A percentile compares a stretch with the other conserved stretches of the same genome.
phyloP scores from a whole-genome alignment of 1,284 basidiomycete species.

The Boletus coffeatus region DNA sequence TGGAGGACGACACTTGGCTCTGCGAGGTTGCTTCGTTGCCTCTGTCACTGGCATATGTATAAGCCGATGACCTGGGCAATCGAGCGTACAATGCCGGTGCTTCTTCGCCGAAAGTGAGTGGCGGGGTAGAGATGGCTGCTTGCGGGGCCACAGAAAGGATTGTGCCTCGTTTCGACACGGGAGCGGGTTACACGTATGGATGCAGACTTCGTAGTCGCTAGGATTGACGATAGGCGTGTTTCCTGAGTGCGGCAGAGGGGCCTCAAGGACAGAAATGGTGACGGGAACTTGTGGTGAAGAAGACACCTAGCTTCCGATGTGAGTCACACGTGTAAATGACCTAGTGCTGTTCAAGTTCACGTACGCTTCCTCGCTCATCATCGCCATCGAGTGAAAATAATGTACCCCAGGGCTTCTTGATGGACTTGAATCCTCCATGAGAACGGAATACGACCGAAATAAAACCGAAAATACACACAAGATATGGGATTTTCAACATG shows the following conservation, averaged over 20 bases:
- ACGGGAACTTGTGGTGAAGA: conserved; percentile 4
- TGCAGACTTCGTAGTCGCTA: conserved; percentile 24
- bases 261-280: neutral
- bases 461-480: conserved; percentile 12
- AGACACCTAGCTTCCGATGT: neutral
- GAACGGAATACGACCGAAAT: neutral
- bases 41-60: conserved; percentile 18
- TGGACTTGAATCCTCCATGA: conserved; percentile 11
- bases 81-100: conserved; percentile 15
- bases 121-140: conserved; percentile 21
- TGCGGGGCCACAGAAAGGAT: conserved; percentile 26
- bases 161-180: conserved; percentile 28
- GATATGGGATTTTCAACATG: conserved; percentile 23
- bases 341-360: neutral
- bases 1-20: conserved; percentile 21
- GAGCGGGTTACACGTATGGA: conserved; percentile 23
- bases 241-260: conserved; percentile 5
- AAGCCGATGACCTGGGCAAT: conserved; percentile 23
- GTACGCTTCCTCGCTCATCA: conserved; percentile 10
- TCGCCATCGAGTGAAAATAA: too few relatives aligned
- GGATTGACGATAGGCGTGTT: neutral
- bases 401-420: neutral
- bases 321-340: neutral
- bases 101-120: conserved; percentile 25
- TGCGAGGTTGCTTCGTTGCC: conserved; percentile 22